These are phyloP conservation scores for Musa acuminata DNA, from an alignment of 176 grass and related monocot species.

Conservation along the genomic window DNA sequence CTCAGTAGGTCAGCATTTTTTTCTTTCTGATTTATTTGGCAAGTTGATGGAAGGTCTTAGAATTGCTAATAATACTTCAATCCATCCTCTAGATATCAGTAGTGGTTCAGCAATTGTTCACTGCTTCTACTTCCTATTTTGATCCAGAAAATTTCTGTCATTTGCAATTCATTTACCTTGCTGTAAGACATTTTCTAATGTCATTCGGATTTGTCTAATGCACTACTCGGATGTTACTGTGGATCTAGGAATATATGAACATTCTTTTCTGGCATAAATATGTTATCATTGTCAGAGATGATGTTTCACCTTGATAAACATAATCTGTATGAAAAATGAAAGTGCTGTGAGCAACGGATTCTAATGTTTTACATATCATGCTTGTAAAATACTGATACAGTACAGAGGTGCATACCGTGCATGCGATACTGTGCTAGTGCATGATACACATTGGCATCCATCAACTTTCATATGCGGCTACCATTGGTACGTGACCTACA, in stretches of 20 bases:
- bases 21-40: background rate
- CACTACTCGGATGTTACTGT: background rate
- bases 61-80: background rate
- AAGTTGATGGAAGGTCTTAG: background rate
- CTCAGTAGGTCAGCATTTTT: background rate
- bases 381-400: background rate
- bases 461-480: background rate
- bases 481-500: background rate
- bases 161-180: background rate
- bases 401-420: background rate
- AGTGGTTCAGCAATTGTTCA: background rate
- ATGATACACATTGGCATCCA: background rate
- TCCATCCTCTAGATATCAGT: background rate
- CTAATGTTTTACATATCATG: background rate
- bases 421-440: background rate
- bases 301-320: background rate
- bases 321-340: background rate
- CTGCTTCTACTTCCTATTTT: background rate
- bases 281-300: background rate
- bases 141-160: background rate
- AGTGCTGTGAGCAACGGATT: background rate
- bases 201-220: background rate
- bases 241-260: background rate
- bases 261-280: background rate
- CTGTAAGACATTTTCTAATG: background rate